These are phyloP conservation scores for Camellia sinensis DNA, from an alignment of 148 eudicot genomes.

Conservation along the genomic window DNA sequence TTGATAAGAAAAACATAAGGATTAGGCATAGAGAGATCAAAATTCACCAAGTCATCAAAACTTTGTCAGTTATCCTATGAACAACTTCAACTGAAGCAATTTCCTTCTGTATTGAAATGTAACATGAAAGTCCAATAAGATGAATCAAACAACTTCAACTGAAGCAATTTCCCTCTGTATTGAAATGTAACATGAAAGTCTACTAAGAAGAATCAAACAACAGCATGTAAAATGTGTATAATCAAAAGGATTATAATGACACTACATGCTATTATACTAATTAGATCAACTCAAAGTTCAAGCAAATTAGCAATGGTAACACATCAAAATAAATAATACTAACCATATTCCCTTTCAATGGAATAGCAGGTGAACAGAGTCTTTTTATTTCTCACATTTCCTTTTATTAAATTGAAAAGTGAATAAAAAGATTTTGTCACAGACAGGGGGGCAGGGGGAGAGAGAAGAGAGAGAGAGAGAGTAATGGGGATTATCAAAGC, in stretches of 20 bases:
- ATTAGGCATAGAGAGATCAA: not conserved
- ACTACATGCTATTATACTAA: not conserved
- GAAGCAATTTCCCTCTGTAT: not conserved
- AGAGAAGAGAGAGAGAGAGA: too few relatives aligned
- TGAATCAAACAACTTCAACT: not conserved
- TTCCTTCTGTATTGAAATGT: not conserved
- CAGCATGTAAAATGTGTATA: not conserved
- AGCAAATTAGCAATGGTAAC: not conserved
- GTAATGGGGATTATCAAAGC: too few relatives aligned
- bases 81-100: not conserved
- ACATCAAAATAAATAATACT: not conserved
- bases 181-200: too few relatives aligned
- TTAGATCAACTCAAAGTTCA: not conserved
- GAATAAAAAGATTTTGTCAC: not conserved
- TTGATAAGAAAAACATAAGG: not conserved
- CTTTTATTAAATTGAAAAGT: not conserved
- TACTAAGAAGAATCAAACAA: not conserved
- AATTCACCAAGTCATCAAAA: not conserved
- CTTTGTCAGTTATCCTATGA: constrained; percentile 2
- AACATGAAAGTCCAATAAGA: not conserved
- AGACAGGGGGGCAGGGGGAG: too few relatives aligned
- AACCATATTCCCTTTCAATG: not conserved
- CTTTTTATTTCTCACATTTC: not conserved
- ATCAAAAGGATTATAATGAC: not conserved
- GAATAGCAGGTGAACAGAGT: not conserved